These are phyloP conservation scores for Cytospora piceicola DNA, from an alignment of 2,329 filamentous ascomycete genomes.

Conservation along the genomic window DNA sequence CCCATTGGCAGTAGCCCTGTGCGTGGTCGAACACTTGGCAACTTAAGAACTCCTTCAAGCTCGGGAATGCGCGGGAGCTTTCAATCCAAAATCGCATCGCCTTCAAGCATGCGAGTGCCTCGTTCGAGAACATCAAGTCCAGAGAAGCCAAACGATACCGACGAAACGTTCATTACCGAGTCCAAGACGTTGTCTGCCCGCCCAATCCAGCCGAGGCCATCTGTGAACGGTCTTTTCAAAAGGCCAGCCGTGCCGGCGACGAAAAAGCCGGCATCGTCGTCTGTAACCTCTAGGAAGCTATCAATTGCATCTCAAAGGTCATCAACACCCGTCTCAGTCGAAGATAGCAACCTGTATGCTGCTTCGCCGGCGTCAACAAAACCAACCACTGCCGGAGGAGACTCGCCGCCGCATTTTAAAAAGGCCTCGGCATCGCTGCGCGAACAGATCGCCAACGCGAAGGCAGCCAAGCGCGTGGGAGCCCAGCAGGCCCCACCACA, in stretches of 20 bases:
- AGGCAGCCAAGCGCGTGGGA: constrained; percentile 68
- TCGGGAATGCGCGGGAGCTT: constrained; percentile 35
- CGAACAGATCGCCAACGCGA: constrained; percentile 91
- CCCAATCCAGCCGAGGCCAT: constrained; percentile 54
- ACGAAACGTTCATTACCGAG: constrained; percentile 44
- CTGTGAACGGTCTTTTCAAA: constrained; percentile 56
- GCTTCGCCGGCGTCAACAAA: constrained; percentile 45
- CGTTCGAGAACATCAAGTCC: constrained; percentile 46
- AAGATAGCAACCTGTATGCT: constrained; percentile 42
- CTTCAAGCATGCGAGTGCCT: constrained; percentile 38
- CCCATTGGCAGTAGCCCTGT: constrained; percentile 51
- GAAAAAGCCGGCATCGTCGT: constrained; percentile 33
- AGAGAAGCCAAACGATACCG: constrained; percentile 39
- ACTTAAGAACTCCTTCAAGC: constrained; percentile 42
- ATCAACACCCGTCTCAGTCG: constrained; percentile 42
- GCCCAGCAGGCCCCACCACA: constrained; percentile 28
- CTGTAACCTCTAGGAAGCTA: constrained; percentile 43
- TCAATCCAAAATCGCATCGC: constrained; percentile 41
- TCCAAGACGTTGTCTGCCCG: constrained; percentile 53
- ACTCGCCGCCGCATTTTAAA: constrained; percentile 43
- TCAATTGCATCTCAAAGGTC: constrained; percentile 47
- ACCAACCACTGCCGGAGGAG: constrained; percentile 36
- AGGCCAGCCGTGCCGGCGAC: constrained; percentile 57
- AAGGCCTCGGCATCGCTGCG: constrained; percentile 82
- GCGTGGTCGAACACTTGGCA: constrained; percentile 40